Percentiles rank a stretch among this genome's conserved stretches.
These are phyloP conservation scores for Magnaporthiopsis rhizophila DNA, from an alignment of 2,329 filamentous ascomycete genomes.

Conservation along the genomic window DNA sequence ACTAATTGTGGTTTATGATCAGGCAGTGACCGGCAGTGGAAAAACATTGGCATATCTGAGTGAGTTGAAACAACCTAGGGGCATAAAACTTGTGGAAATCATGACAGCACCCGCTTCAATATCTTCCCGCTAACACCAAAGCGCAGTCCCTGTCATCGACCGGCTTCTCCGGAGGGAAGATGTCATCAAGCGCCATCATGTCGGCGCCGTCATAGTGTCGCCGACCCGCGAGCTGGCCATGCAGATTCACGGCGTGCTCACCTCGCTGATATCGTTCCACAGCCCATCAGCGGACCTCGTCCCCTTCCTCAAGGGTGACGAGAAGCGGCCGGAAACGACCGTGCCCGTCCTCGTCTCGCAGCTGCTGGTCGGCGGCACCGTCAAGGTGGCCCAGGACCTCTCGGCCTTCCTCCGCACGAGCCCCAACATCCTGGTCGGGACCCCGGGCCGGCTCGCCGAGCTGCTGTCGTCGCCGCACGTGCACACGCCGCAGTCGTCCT, in stretches of 20 bases:
- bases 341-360: constrained; percentile 31
- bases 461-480: constrained; percentile 80
- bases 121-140: background rate
- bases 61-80: background rate
- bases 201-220: constrained; percentile 85
- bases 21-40: constrained; percentile 49
- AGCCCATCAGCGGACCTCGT: constrained; percentile 63
- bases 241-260: constrained; percentile 79
- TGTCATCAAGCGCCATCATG: constrained; percentile 79
- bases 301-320: constrained; percentile 43
- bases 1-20: background rate
- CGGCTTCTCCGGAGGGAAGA: constrained; percentile 73
- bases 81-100: background rate
- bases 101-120: background rate
- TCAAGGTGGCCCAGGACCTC: constrained; percentile 75
- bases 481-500: constrained; percentile 78
- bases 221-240: constrained; percentile 87
- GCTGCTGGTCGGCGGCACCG: constrained; percentile 72
- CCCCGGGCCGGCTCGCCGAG: constrained; percentile 78
- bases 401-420: constrained; percentile 75
- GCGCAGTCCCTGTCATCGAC: constrained; percentile 67
- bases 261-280: constrained; percentile 75
- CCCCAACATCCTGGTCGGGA: constrained; percentile 84
- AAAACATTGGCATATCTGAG: constrained; percentile 73
- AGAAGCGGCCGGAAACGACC: constrained; percentile 40